These are phyloP conservation scores for Oropetium thomaeum DNA, from an alignment of 176 grass and related monocot genomes.

Conservation along the genomic window DNA sequence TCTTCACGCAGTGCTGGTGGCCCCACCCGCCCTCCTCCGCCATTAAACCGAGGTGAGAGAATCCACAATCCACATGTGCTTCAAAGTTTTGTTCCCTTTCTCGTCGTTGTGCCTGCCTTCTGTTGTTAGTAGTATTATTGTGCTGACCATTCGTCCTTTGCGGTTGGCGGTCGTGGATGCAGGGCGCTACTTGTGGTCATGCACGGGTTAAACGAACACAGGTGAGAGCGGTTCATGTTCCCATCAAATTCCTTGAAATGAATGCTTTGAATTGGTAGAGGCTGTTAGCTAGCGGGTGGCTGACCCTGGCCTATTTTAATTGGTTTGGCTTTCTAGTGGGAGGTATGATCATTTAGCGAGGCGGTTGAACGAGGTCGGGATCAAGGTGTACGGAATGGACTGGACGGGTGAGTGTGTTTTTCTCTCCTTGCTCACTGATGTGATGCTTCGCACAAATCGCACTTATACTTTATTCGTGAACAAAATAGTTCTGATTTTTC, in stretches of 20 bases:
- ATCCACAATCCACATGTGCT: not conserved
- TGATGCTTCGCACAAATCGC: not conserved
- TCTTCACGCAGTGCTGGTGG: slow-evolving; percentile 86
- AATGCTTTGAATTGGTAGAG: not conserved
- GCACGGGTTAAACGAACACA: slow-evolving; percentile 96
- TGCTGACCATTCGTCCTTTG: slow-evolving; percentile 13
- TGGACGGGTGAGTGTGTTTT: slow-evolving; percentile 70
- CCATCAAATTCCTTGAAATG: not conserved
- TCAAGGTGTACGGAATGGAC: slow-evolving; percentile 94
- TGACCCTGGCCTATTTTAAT: slow-evolving; percentile 33
- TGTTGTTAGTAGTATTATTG: slow-evolving; percentile 11
- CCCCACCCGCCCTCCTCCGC: slow-evolving; percentile 30
- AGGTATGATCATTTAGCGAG: slow-evolving; percentile 82
- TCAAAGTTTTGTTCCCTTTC: not conserved
- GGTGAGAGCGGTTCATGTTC: slow-evolving; percentile 38
- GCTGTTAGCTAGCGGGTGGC: slow-evolving; percentile 1
- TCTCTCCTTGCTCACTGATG: not conserved
- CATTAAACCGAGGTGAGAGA: slow-evolving; percentile 37
- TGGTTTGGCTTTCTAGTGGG: slow-evolving; percentile 46
- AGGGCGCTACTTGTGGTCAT: slow-evolving; percentile 78
- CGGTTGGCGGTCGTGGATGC: slow-evolving; percentile 21
- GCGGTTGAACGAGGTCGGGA: slow-evolving; percentile 68
- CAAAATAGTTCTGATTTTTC: not conserved
- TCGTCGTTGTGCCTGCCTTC: not conserved
- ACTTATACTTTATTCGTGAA: not conserved